Base-by-base conservation (phyloP, 163 green algal genomes). In the Volvox carteri region DNA sequence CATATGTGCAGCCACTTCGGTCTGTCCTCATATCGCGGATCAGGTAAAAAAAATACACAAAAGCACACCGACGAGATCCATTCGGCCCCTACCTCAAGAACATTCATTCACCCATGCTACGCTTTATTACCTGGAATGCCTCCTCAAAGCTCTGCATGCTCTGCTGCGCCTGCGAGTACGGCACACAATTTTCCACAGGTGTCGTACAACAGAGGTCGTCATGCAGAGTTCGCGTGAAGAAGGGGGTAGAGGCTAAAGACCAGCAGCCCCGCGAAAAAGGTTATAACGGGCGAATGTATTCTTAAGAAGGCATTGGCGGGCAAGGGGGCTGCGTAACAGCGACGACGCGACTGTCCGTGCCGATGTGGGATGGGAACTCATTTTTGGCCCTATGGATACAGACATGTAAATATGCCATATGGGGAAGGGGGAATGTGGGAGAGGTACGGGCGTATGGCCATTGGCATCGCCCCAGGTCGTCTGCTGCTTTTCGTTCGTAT, bases 121-220 rank as follows among this genome's bases (percentile, higher is more conserved):
- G n/a, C n/a, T n/a, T n/a, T n/a, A n/a, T 23, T 68, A 93, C 90
- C 86, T 89, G 56, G 28, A 93, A 88, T 1, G 85, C 88, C 54
- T 65, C 67, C 19, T 88, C 89, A 41, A 92, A 83, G 19, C 65
- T 50, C 58, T 89, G 77, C 42, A 85, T 91, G 39, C 58, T 76
- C 56, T 86, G 35, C 41, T 87, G 91, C 25, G 89, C 88, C 91
- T 93, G 88, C 44, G 25, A 12, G 44, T 14, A 37, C 35, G n/a
- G n/a, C n/a, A n/a, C n/a, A n/a, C n/a, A n/a, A n/a, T n/a, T n/a
- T n/a, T n/a, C n/a, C n/a, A n/a, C n/a, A n/a, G n/a, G n/a, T n/a
- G n/a, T n/a, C n/a, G n/a, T n/a, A n/a, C n/a, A n/a, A n/a, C n/a
- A n/a, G n/a, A n/a, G n/a, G n/a, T n/a, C n/a, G n/a, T n/a, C n/a